phyloP scores from a whole-genome alignment of 441 rosid genomes.

The Arabidopsis hybrid region DNA sequence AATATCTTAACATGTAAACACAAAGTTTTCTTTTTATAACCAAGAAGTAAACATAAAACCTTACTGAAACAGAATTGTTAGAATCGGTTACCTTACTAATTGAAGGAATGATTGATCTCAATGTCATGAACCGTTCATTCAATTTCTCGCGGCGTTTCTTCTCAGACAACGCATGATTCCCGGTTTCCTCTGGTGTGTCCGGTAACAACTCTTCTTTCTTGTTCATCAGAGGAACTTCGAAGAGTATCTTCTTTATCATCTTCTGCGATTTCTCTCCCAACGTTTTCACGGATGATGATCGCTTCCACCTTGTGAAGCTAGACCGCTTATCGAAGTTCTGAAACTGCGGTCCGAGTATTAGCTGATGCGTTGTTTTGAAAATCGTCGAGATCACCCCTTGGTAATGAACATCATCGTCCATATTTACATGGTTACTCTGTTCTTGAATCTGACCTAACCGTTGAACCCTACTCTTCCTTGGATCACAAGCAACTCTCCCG shows the following conservation, averaged over 20 bases:
- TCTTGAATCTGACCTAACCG: conserved; percentile 45
- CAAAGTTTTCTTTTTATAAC: not conserved
- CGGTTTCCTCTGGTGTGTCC: conserved; percentile 50
- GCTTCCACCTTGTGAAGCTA: conserved; percentile 75
- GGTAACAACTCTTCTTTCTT: conserved; percentile 43
- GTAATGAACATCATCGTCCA: conserved; percentile 70
- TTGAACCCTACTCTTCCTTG: conserved; percentile 46
- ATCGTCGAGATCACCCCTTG: conserved; percentile 72
- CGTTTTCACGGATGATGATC: conserved; percentile 39
- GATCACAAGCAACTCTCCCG: conserved; percentile 44
- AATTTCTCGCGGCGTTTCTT: conserved; percentile 63
- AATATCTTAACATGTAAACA: not conserved
- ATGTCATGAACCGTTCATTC: conserved; percentile 58
- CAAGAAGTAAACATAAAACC: too few species aligned
- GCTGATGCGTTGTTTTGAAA: conserved; percentile 67
- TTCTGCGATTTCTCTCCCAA: conserved; percentile 52
- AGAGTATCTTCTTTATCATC: conserved; percentile 72
- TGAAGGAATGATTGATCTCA: conserved; percentile 78
- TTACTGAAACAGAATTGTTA: too few species aligned
- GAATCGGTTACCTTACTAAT: conserved; percentile 62
- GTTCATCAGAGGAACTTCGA: conserved; percentile 75
- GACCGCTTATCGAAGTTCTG: conserved; percentile 56
- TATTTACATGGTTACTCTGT: conserved; percentile 50
- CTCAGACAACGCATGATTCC: conserved; percentile 55
- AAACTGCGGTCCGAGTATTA: conserved; percentile 60